These are phyloP conservation scores for Chlorella vulgaris DNA, from an alignment of 139 green algal species.

Conservation along the genomic window DNA sequence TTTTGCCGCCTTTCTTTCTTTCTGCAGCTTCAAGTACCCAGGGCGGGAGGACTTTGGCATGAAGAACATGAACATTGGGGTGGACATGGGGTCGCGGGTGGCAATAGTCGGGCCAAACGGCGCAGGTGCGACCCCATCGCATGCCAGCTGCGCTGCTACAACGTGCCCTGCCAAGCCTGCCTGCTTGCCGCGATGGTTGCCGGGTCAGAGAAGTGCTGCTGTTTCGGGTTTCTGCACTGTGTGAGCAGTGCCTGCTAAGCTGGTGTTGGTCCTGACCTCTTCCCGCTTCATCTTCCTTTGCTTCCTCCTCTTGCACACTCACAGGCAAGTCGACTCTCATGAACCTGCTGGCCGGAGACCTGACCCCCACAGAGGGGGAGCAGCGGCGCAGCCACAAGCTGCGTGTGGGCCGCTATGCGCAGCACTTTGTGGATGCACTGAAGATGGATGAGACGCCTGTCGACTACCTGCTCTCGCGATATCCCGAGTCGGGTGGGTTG, in stretches of 20 bases:
- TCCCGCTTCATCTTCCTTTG: not conserved
- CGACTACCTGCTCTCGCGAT: slow-evolving; percentile 89
- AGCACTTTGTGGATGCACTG: slow-evolving; percentile 99
- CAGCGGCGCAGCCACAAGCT: slow-evolving; percentile 91
- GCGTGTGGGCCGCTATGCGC: slow-evolving; percentile 93
- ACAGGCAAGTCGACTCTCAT: slow-evolving; percentile 92
- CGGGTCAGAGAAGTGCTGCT: no score
- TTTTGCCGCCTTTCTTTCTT: not conserved
- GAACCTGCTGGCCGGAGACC: slow-evolving; percentile 96
- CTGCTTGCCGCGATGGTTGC: no score
- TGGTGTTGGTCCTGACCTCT: no score
- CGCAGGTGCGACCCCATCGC: slow-evolving; percentile 65
- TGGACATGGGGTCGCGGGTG: slow-evolving; percentile 97
- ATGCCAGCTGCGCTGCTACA: not conserved
- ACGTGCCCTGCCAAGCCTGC: not conserved
- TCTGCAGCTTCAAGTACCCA: slow-evolving; percentile 93
- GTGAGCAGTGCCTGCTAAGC: no score
- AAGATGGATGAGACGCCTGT: slow-evolving; percentile 94
- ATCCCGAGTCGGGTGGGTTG: slow-evolving; percentile 44
- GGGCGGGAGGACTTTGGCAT: slow-evolving; percentile 91
- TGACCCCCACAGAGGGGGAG: slow-evolving; percentile 88
- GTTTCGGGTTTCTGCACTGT: no score
- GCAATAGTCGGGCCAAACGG: slow-evolving; percentile 98
- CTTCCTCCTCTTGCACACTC: not conserved
- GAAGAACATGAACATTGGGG: slow-evolving; percentile 93